Conservation (phyloP, 2,329 filamentous ascomycete genomes). For the Talaromyces sp. region DNA sequence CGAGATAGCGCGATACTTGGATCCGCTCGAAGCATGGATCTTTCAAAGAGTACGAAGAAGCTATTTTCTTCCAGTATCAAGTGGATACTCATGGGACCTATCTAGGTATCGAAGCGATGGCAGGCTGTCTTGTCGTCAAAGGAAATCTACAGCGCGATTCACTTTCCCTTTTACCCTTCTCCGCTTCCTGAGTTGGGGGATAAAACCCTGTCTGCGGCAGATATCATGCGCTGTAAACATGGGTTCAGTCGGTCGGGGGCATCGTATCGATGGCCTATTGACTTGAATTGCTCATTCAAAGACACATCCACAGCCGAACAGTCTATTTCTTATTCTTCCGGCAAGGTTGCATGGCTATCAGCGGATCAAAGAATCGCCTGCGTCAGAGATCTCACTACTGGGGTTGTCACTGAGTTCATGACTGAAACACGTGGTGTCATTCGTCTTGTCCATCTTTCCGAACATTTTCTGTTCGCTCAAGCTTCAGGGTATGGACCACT, state of each 20-base stretch:
- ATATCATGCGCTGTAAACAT: background rate
- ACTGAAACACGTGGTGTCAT: constrained; percentile 6
- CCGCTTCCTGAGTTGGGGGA: background rate
- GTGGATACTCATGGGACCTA: constrained; percentile 1
- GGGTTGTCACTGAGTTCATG: constrained; percentile 1
- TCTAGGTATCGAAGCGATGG: constrained; percentile 36
- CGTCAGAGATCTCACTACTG: background rate
- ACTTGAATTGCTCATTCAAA: background rate
- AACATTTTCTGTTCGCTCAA: background rate
- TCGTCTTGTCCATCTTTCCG: background rate
- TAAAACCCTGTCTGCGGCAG: background rate
- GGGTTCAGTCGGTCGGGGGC: background rate
- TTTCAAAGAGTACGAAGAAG: constrained; percentile 28
- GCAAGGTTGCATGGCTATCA: constrained; percentile 13
- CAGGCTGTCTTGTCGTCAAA: constrained; percentile 28
- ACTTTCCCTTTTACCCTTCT: constrained; percentile 19
- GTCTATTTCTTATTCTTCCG: constrained; percentile 6
- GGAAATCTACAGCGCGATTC: constrained; percentile 20
- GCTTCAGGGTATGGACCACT: constrained; percentile 7
- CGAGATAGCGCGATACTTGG: constrained; percentile 27
- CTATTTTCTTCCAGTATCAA: background rate
- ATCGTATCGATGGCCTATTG: background rate
- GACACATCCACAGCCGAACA: background rate
- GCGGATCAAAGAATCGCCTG: constrained; percentile 2
- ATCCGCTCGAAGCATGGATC: constrained; percentile 28